Evolutionary conservation across 1,284 basidiomycete genomes (phyloP).

Genomic region (Trametes polyzona): DNA sequence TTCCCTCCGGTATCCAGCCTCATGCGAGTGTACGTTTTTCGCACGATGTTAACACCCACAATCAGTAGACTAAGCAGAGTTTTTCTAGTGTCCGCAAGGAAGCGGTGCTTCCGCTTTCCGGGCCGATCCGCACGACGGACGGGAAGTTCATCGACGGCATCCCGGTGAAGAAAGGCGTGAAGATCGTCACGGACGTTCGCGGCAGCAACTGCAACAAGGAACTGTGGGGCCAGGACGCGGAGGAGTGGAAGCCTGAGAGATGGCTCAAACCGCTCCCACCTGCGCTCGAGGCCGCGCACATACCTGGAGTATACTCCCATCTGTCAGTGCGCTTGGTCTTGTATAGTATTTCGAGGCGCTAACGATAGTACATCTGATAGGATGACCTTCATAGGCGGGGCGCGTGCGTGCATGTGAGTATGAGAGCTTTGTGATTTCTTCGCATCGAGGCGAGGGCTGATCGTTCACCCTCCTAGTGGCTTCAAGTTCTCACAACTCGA

Average conservation of each 20-base stretch:
- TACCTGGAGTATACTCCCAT: conserved; percentile 27
- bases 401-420: conserved; percentile 15
- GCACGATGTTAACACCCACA: no score
- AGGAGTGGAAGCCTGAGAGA: conserved; percentile 29
- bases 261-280: conserved; percentile 20
- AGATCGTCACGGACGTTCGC: conserved; percentile 13
- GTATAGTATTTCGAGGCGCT: background rate
- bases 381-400: conserved; percentile 40
- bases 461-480: no score
- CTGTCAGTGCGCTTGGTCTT: conserved; percentile 19
- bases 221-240: conserved; percentile 27
- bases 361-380: conserved; percentile 2
- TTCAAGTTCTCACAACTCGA: conserved; percentile 41
- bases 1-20: background rate
- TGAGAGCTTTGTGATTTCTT: no score
- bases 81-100: no score
- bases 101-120: no score
- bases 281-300: conserved; percentile 9
- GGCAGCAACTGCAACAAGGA: conserved; percentile 19
- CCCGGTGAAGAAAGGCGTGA: conserved; percentile 12
- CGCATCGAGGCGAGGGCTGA: no score
- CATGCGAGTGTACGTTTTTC: background rate
- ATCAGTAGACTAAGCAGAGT: no score
- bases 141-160: conserved; percentile 18
- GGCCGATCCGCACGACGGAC: no score